Conservation (phyloP, 2,329 filamentous ascomycete genomes). For the Hymenoscyphus fructigenus region DNA sequence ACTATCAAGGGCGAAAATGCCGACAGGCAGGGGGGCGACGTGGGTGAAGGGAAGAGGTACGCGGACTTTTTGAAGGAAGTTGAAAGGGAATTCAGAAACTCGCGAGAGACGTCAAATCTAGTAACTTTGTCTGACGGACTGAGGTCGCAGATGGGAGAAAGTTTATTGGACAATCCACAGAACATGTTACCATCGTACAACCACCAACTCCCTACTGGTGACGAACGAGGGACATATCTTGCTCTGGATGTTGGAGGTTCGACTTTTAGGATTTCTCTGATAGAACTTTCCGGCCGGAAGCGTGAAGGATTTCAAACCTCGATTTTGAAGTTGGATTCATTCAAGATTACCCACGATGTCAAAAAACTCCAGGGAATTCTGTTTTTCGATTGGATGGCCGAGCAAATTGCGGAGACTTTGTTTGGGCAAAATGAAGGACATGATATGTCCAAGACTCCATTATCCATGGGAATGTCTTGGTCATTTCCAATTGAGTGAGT, state of each 20-base stretch:
- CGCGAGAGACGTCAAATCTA: conserved; percentile 44
- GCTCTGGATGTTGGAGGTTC: conserved; percentile 70
- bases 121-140: conserved; percentile 48
- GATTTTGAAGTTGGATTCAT: conserved; percentile 55
- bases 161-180: conserved; percentile 50
- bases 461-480: conserved; percentile 64
- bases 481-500: conserved; percentile 69
- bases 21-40: conserved; percentile 10
- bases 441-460: conserved; percentile 39
- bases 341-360: conserved; percentile 55
- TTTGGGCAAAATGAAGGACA: conserved; percentile 42
- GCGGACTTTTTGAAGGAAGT: conserved; percentile 55
- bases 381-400: conserved; percentile 70
- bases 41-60: conserved; percentile 27
- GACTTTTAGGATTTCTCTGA: conserved; percentile 63
- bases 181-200: conserved; percentile 68
- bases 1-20: conserved; percentile 26
- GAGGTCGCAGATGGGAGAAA: conserved; percentile 54
- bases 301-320: conserved; percentile 44
- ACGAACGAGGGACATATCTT: conserved; percentile 58
- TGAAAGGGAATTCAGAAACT: conserved; percentile 51
- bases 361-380: conserved; percentile 56
- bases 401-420: conserved; percentile 57
- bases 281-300: conserved; percentile 54
- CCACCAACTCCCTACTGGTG: conserved; percentile 60